Evolutionary conservation across 306 rosid genomes (phyloP), one percentile per base, ranked within the genome.

Genomic region (Cyclanthera cordifolia): DNA sequence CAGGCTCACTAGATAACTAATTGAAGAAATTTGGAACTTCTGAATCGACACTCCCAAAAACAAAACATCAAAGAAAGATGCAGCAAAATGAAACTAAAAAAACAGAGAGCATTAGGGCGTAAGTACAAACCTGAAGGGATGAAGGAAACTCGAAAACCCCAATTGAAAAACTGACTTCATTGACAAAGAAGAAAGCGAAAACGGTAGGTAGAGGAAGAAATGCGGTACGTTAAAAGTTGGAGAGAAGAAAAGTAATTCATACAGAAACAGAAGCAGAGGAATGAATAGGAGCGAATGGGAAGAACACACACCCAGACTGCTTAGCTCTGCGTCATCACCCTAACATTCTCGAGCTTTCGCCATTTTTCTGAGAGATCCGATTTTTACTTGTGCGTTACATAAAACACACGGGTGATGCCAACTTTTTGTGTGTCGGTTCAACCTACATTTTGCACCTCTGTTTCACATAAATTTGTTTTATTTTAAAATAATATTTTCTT

Each of bases 141-240:
- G 67, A 34, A 72, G 10, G 43, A 81, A 75, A 58, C 2, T 65
- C 60, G 69, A 69, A 69, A 79, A 78, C 64, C 79, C 78, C 19
- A 80, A 72, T 64, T 75, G 90, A 58, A 86, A 52, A 34, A 85
- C 30, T 66, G 79, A 92, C 37, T 73, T 83, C 95, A 90, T 85
- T 17, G 70, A 30, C 39, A 25, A 39, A 24, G n/a, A 10, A 10
- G 53, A 34, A n/a, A 61, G 49, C 16, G 15, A 30, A 46, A 15
- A 53, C 0, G 8, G 50, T 2, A 39, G 11, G 19, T 16, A 23
- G 30, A 43, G 39, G 27, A 32, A 37, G 30, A 51, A 50, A 12
- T 14, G 68, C 34, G 34, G 8, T 59, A 34, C 53, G 54, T 3
- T 24, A 25, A 54, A n/a, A 54, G 1, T 3, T 60, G 41, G 48